phyloP scores from a whole-genome alignment of 2,329 filamentous ascomycete genomes.

The Penicillium polonicum region DNA sequence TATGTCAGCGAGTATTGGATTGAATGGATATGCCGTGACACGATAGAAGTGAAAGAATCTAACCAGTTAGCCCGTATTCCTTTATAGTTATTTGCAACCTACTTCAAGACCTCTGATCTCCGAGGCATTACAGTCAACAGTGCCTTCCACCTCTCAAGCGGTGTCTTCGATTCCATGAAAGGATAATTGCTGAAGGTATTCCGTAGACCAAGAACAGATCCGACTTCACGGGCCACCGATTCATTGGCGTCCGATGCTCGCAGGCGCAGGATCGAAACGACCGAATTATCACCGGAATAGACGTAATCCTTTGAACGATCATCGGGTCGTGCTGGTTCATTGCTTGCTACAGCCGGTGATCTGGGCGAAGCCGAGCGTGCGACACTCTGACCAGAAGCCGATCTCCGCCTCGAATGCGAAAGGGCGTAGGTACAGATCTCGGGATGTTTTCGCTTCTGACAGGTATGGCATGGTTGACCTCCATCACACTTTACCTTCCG shows the following conservation, averaged over 20 bases:
- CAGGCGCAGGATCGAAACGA: slow-evolving; percentile 31
- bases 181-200: slow-evolving; percentile 34
- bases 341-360: background rate
- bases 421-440: slow-evolving; percentile 30
- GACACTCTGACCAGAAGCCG: background rate
- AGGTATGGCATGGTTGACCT: slow-evolving; percentile 30
- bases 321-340: background rate
- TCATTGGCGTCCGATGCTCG: slow-evolving; percentile 29
- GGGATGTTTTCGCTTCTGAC: slow-evolving; percentile 29
- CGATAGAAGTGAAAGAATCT: slow-evolving; percentile 37
- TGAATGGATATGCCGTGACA: slow-evolving; percentile 32
- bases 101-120: slow-evolving; percentile 30
- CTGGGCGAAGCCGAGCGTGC: background rate
- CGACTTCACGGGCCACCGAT: slow-evolving; percentile 27
- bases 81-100: background rate
- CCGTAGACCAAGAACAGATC: slow-evolving; percentile 33
- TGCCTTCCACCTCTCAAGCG: slow-evolving; percentile 27
- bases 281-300: slow-evolving; percentile 34
- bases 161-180: slow-evolving; percentile 31
- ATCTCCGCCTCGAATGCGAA: background rate
- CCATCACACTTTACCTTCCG: slow-evolving; percentile 40
- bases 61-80: background rate
- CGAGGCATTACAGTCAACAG: slow-evolving; percentile 27
- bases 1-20: slow-evolving; percentile 33
- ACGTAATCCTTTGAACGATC: slow-evolving; percentile 21